These are phyloP conservation scores for Kwoniella shivajii DNA, from an alignment of 1,284 basidiomycete species.

Conservation along the genomic window DNA sequence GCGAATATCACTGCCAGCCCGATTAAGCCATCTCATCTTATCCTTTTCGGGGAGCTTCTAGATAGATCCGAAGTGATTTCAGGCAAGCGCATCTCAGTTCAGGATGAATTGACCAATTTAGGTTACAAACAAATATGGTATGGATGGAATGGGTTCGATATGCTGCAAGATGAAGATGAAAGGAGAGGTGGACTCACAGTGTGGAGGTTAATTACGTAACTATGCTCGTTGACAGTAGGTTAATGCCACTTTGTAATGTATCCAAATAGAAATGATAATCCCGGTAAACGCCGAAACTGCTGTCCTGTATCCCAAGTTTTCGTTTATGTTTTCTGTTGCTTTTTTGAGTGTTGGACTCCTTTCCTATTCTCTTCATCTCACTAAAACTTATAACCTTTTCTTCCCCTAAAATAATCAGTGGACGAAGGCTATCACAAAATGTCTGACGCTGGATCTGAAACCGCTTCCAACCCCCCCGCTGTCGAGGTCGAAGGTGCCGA, in stretches of 20 bases:
- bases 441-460: constrained; percentile 99
- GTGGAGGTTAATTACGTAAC: constrained; percentile 22
- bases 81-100: constrained; percentile 45
- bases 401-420: constrained; percentile 34
- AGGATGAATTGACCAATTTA: constrained; percentile 58
- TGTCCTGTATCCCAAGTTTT: not conserved
- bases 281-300: constrained; percentile 11
- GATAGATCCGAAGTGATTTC: not conserved
- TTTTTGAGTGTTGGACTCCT: not conserved
- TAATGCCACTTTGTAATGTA: not conserved
- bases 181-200: constrained; percentile 71
- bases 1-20: constrained; percentile 59
- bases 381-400: constrained; percentile 16
- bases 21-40: constrained; percentile 29
- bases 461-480: constrained; percentile 66
- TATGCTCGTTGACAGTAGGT: no score
- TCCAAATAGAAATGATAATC: not conserved
- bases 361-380: not conserved
- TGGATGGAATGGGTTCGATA: constrained; percentile 65
- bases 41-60: constrained; percentile 35
- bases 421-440: constrained; percentile 63
- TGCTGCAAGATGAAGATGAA: constrained; percentile 75
- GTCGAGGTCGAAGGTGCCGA: constrained; percentile 59
- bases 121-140: constrained; percentile 66
- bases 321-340: not conserved